phyloP scores from a whole-genome alignment of 192 early-diverging fungal species.

The Linnemannia hyalina region DNA sequence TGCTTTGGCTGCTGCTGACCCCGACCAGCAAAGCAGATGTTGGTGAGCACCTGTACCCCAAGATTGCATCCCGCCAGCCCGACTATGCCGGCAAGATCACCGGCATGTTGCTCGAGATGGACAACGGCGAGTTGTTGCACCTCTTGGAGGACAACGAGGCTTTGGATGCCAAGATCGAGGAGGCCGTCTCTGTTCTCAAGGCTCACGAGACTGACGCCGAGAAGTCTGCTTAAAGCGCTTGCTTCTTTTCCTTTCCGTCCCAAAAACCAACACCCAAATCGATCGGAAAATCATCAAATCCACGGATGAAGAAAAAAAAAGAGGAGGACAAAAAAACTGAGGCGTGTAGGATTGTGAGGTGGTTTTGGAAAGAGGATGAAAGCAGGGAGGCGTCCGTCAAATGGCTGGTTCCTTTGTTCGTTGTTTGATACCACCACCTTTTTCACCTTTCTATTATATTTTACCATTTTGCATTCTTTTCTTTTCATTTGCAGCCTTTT shows the following conservation, averaged over 20 bases:
- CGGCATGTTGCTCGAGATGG: slow-evolving; percentile 99
- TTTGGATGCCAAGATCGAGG: slow-evolving; percentile 54
- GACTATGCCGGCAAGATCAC: slow-evolving; percentile 96
- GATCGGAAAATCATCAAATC: slow-evolving; percentile 5
- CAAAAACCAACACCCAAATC: background rate
- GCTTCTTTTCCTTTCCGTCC: background rate
- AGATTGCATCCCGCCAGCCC: slow-evolving; percentile 78
- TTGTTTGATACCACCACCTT: background rate
- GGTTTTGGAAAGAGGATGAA: background rate
- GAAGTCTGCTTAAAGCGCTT: slow-evolving; percentile 32
- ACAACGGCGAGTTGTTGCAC: slow-evolving; percentile 92
- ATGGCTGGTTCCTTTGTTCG: background rate
- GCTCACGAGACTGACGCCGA: slow-evolving; percentile 49
- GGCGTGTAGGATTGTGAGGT: background rate
- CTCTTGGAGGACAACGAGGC: slow-evolving; percentile 85
- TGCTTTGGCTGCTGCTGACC: slow-evolving; percentile 80
- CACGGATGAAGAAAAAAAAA: slow-evolving; percentile 3
- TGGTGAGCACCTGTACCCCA: slow-evolving; percentile 95
- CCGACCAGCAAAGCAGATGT: slow-evolving; percentile 97
- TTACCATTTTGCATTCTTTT: background rate
- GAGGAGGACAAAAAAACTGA: background rate
- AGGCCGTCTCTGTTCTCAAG: slow-evolving; percentile 50
- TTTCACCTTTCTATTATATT: background rate
- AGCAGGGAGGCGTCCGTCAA: too few species aligned
- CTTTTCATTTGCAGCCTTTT: background rate